Evolutionary conservation across 768 basidiomycete genomes (phyloP).

Genomic region (Tricholoma terreum): DNA sequence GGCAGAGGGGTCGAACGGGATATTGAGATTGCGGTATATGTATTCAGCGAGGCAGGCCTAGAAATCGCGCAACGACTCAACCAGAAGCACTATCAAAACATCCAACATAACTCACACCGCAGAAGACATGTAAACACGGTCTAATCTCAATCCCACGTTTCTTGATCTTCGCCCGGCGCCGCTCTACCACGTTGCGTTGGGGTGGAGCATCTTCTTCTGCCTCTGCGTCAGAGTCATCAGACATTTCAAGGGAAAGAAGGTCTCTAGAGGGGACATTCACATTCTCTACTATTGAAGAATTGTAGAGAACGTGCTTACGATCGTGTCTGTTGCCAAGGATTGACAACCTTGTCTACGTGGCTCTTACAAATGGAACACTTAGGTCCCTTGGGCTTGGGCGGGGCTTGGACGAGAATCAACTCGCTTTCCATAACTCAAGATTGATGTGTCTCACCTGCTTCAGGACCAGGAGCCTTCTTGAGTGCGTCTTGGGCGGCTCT

Average conservation of each 20-base stretch:
- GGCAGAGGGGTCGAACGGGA: background rate
- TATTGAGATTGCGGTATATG: background rate
- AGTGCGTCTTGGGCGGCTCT: background rate
- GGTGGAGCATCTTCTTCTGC: background rate
- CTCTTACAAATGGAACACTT: background rate
- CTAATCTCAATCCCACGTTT: background rate
- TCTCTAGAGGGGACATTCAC: background rate
- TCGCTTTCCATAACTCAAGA: background rate
- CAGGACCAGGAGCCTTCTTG: background rate
- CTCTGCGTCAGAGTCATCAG: background rate
- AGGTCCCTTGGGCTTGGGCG: background rate
- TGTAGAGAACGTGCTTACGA: background rate
- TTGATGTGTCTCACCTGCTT: background rate
- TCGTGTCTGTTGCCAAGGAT: background rate
- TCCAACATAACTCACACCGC: background rate
- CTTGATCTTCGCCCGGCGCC: background rate
- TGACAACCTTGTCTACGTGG: background rate
- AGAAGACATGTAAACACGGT: background rate
- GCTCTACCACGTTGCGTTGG: background rate
- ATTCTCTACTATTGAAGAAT: background rate
- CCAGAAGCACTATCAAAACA: too few relatives aligned
- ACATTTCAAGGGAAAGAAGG: background rate
- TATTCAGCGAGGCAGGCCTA: background rate
- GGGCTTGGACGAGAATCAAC: background rate
- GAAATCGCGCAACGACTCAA: background rate